Evolutionary conservation across 2,329 filamentous ascomycete genomes (phyloP).

Genomic region (Bipolaris oryzae): DNA sequence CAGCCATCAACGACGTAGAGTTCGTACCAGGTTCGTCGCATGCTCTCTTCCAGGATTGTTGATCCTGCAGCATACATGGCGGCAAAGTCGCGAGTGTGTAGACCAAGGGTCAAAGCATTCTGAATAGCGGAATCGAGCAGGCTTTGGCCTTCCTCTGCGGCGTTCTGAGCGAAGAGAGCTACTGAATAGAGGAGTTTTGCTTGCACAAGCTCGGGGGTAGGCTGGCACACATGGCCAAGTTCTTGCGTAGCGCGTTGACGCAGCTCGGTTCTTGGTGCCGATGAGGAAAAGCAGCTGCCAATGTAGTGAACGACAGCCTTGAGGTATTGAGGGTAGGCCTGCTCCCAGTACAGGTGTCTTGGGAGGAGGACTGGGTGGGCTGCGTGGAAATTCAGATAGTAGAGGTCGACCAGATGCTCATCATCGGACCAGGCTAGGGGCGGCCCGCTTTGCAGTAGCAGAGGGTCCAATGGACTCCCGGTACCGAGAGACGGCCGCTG

Average conservation of each 20-base stretch:
- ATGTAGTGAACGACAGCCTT: slow-evolving; percentile 59
- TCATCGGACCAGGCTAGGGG: slow-evolving; percentile 13
- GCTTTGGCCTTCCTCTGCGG: slow-evolving; percentile 68
- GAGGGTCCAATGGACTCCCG: neutral
- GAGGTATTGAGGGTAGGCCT: slow-evolving; percentile 46
- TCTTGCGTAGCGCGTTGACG: slow-evolving; percentile 26
- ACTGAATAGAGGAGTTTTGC: slow-evolving; percentile 75
- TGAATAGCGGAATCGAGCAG: slow-evolving; percentile 70
- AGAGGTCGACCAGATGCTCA: slow-evolving; percentile 52
- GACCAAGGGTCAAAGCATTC: slow-evolving; percentile 73
- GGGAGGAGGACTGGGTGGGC: slow-evolving; percentile 61
- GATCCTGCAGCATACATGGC: slow-evolving; percentile 64
- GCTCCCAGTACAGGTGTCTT: slow-evolving; percentile 48
- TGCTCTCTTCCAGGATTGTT: slow-evolving; percentile 74
- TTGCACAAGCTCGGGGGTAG: slow-evolving; percentile 67
- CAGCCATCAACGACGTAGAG: slow-evolving; percentile 77
- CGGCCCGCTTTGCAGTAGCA: neutral
- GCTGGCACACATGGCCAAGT: slow-evolving; percentile 17
- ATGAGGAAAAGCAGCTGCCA: slow-evolving; percentile 57
- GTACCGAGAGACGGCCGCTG: neutral
- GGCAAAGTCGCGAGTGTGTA: slow-evolving; percentile 72
- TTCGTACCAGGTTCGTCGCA: slow-evolving; percentile 88
- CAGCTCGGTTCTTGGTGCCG: slow-evolving; percentile 48
- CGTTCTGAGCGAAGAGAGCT: slow-evolving; percentile 72
- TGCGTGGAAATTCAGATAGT: slow-evolving; percentile 59